Evolutionary conservation across 2,329 filamentous ascomycete genomes (phyloP).

Genomic region (Aspergillus calidoustus): DNA sequence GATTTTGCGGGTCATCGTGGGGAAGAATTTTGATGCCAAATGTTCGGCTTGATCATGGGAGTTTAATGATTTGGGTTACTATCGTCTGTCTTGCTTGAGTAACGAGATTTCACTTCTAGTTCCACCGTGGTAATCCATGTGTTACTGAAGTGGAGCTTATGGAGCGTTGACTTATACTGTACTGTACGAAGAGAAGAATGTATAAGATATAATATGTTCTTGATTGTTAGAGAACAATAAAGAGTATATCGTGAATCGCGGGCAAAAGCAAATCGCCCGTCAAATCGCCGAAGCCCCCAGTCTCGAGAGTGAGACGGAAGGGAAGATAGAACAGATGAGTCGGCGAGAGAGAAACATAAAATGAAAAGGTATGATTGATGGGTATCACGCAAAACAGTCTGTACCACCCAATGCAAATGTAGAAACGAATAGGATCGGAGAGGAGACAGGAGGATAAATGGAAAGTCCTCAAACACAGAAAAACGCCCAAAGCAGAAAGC

Average conservation of each 20-base stretch:
- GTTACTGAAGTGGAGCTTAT: background rate
- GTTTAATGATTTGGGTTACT: too few relatives aligned
- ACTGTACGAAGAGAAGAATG: background rate
- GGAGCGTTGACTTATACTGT: too few relatives aligned
- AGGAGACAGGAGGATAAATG: background rate
- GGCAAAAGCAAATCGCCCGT: background rate
- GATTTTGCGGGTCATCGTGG: background rate
- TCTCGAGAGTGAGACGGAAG: too few relatives aligned
- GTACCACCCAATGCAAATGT: slow-evolving; percentile 21
- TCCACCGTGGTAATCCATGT: too few relatives aligned
- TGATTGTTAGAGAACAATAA: slow-evolving; percentile 7
- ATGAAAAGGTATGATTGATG: slow-evolving; percentile 19
- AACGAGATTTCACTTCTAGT: too few relatives aligned
- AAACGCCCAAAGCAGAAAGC: slow-evolving; percentile 2
- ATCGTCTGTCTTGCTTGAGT: too few relatives aligned
- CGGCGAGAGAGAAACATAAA: slow-evolving; percentile 1
- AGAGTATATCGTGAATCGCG: slow-evolving; percentile 8
- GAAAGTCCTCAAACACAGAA: background rate
- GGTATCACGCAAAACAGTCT: slow-evolving; percentile 28
- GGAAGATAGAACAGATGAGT: background rate
- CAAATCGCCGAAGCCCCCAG: background rate
- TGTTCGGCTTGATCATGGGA: too few relatives aligned
- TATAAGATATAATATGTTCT: background rate
- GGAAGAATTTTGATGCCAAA: too few relatives aligned
- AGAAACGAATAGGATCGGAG: slow-evolving; percentile 5